A percentile compares a stretch with the other conserved stretches of the same genome.
Conservation (phyloP, 2,329 filamentous ascomycete species). For the Neoscytalidium dimidiatum region DNA sequence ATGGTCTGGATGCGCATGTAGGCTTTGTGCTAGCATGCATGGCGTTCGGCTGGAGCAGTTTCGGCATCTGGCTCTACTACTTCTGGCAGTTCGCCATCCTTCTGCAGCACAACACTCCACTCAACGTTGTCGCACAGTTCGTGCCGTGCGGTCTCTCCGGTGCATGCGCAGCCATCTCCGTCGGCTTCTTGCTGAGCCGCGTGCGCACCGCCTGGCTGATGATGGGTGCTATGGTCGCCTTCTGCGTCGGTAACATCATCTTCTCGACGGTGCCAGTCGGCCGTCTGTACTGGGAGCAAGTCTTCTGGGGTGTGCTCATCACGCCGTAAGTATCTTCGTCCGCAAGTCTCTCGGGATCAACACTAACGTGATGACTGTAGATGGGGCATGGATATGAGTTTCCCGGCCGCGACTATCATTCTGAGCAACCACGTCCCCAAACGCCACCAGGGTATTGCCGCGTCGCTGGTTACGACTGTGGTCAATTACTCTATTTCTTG, state of each 20-base stretch:
- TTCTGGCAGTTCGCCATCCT: constrained; percentile 32
- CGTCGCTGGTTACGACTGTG: constrained; percentile 42
- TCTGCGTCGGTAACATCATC: constrained; percentile 39
- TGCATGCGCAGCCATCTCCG: constrained; percentile 33
- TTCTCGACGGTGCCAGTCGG: constrained; percentile 42
- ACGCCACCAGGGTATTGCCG: constrained; percentile 45
- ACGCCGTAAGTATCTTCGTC: constrained; percentile 25
- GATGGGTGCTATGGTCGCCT: constrained; percentile 33
- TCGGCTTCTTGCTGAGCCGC: constrained; percentile 33
- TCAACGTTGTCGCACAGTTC: constrained; percentile 31
- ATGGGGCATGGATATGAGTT: constrained; percentile 46
- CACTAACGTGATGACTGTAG: background rate
- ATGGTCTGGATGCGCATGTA: constrained; percentile 50
- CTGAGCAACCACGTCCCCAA: constrained; percentile 40
- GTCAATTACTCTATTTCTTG: constrained; percentile 47
- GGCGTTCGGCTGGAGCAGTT: constrained; percentile 43
- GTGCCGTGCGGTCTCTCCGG: constrained; percentile 32
- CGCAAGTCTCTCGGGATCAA: background rate
- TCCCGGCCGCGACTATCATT: constrained; percentile 44
- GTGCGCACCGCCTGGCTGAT: constrained; percentile 34
- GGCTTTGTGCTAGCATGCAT: constrained; percentile 59
- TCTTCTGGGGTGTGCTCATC: constrained; percentile 35
- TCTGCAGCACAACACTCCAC: constrained; percentile 28
- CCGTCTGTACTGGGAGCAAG: constrained; percentile 47
- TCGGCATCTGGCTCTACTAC: constrained; percentile 37